phyloP scores from a whole-genome alignment of 2,329 filamentous ascomycete genomes.

The Nigrospora sphaerica region DNA sequence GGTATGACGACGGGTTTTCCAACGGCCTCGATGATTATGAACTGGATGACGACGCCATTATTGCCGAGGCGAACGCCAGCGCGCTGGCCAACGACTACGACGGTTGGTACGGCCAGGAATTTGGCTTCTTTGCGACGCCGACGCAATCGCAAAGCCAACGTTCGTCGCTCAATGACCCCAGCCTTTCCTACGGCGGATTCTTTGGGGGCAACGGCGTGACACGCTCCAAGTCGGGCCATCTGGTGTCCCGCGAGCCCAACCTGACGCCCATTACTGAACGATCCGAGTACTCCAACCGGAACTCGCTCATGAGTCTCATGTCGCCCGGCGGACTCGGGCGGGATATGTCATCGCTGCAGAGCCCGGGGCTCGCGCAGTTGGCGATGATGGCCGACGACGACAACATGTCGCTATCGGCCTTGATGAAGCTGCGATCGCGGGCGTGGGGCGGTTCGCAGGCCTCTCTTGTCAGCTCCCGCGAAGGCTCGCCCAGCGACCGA shows the following conservation, averaged over 20 bases:
- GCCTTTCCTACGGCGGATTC: constrained; percentile 69
- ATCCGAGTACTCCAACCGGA: constrained; percentile 92
- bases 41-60: constrained; percentile 81
- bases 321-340: constrained; percentile 45
- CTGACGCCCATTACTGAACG: constrained; percentile 93
- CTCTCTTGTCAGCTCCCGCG: constrained; percentile 55
- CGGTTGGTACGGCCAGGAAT: constrained; percentile 92
- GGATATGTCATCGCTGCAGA: constrained; percentile 42
- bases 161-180: constrained; percentile 24
- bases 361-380: constrained; percentile 71
- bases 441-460: constrained; percentile 78
- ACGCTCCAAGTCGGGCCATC: constrained; percentile 65
- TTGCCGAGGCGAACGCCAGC: constrained; percentile 91
- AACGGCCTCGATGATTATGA: constrained; percentile 41
- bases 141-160: constrained; percentile 20
- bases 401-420: constrained; percentile 66
- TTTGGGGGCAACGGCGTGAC: constrained; percentile 68
- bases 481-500: constrained; percentile 25
- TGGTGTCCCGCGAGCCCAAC: constrained; percentile 77
- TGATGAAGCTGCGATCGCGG: constrained; percentile 65
- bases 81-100: constrained; percentile 87
- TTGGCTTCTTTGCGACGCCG: constrained; percentile 81
- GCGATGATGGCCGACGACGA: constrained; percentile 60
- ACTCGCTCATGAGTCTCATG: constrained; percentile 72
- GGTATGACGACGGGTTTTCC: constrained; percentile 14